A percentile compares a stretch with the other conserved stretches of the same genome.
phyloP scores from a whole-genome alignment of 176 grass and related monocot species.

The Aegilops tauschii region DNA sequence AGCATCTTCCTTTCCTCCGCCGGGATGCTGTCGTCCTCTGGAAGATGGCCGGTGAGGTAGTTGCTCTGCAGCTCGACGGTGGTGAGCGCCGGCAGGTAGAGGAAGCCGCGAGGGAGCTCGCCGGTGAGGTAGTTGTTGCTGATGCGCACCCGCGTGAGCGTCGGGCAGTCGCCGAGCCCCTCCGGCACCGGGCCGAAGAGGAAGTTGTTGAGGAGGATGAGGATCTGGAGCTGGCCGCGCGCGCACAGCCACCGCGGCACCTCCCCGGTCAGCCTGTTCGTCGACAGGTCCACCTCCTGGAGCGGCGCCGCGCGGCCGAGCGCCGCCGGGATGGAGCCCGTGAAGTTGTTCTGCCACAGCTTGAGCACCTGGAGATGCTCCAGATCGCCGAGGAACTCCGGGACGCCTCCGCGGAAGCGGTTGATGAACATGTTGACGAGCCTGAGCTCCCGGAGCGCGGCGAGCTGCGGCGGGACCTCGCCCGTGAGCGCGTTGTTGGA shows the following conservation, averaged over 20 bases:
- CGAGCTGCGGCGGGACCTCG: constrained; percentile 58
- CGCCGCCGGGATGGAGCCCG: constrained; percentile 45
- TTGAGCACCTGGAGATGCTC: constrained; percentile 47
- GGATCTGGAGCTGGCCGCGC: constrained; percentile 54
- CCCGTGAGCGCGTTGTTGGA: constrained; percentile 82
- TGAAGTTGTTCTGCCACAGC: constrained; percentile 90
- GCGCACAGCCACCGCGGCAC: constrained; percentile 58
- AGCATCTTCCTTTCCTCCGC: not conserved
- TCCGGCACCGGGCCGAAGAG: constrained; percentile 62
- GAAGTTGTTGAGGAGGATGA: constrained; percentile 79
- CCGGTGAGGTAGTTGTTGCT: constrained; percentile 74
- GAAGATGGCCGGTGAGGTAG: constrained; percentile 55
- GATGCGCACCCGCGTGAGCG: constrained; percentile 58
- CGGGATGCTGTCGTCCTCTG: not conserved
- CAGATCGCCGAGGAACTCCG: constrained; percentile 47
- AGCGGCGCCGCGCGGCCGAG: constrained; percentile 44
- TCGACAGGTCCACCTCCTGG: constrained; percentile 72
- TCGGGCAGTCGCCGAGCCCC: constrained; percentile 54
- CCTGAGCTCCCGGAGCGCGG: constrained; percentile 25
- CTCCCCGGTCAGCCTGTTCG: constrained; percentile 67
- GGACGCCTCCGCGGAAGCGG: constrained; percentile 62
- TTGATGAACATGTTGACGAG: constrained; percentile 84
- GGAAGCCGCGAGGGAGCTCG: constrained; percentile 51
- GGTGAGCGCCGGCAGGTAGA: constrained; percentile 70
- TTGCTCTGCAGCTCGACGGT: constrained; percentile 68